Percentiles rank a stretch among this genome's conserved stretches.
Conservation (phyloP, 2,329 filamentous ascomycete genomes). For the Penicillium sp. region DNA sequence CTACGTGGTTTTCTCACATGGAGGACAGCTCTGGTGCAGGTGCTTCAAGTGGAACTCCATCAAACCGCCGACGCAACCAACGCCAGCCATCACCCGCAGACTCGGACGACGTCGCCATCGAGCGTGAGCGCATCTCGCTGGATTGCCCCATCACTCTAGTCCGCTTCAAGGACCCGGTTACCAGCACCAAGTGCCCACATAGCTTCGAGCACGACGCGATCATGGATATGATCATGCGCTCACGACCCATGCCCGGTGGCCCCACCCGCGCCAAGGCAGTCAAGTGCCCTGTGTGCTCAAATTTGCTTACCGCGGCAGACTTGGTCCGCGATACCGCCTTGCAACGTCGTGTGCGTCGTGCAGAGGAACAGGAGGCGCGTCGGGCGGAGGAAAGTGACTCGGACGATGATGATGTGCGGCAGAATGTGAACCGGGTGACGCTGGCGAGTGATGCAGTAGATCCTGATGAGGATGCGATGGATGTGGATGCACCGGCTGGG, state of each 20-base stretch:
- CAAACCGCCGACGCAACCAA: conserved; percentile 26
- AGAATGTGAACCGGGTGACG: conserved; percentile 33
- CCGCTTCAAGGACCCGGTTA: conserved; percentile 54
- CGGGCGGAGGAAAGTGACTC: conserved; percentile 42
- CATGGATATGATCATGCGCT: conserved; percentile 48
- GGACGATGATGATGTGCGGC: conserved; percentile 25
- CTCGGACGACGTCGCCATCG: conserved; percentile 55
- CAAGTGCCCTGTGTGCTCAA: conserved; percentile 52
- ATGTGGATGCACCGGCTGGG: conserved; percentile 26
- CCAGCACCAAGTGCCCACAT: conserved; percentile 57
- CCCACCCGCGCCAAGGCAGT: conserved; percentile 36
- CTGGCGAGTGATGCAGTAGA: conserved; percentile 39
- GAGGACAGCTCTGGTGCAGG: conserved; percentile 39
- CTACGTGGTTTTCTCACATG: conserved; percentile 67
- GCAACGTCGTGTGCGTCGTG: conserved; percentile 46
- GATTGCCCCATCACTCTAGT: conserved; percentile 57
- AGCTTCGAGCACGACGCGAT: conserved; percentile 57
- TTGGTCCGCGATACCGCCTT: conserved; percentile 50
- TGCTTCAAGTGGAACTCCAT: conserved; percentile 20
- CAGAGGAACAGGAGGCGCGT: conserved; percentile 35
- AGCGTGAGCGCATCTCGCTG: conserved; percentile 52
- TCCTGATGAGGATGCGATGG: conserved; percentile 32
- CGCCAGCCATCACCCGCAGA: conserved; percentile 35
- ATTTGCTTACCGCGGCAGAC: conserved; percentile 44
- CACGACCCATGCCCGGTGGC: conserved; percentile 31